Evolutionary conservation across 1,139 yeast species (phyloP), one percentile per base, ranked within the genome.

Genomic region (Yamadazyma atlantica): DNA sequence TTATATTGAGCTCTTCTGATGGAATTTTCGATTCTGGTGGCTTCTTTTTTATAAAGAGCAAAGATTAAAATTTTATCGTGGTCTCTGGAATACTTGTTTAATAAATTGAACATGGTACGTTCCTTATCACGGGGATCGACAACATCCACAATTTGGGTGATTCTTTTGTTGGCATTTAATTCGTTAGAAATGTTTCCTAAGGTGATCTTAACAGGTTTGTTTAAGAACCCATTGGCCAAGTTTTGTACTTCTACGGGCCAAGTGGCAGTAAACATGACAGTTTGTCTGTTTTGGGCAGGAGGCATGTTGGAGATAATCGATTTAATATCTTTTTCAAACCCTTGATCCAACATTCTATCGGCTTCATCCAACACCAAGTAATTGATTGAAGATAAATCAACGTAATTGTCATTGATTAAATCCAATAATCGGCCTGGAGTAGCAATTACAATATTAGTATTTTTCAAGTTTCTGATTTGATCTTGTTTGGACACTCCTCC

Each of bases 401-500:
- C 82, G 28, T 90, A 77, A 8, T 95, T 95, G 57, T 92, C 98
- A 48, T 90, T 85, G 49, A 92, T 72, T 56, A 94, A 74, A 68
- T 92, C 99, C 45, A 89, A 77, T 54, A 94, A 72, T 62, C 99
- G 81, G 49, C 99, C 99, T 11, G 98, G 98, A 4, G 98, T 94
- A 27, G 97, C 98, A 53, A 94, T 87, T 12, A 90, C 94, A 44
- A 89, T 82, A 52, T 83, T 82, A 12, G 70, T 62, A 38, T 62
- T 75, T 46, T 70, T 75, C 48, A 90, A 67, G 43, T 82, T 79
- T 42, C 64, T 69, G 54, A 90, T 78, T 66, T 92, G 99, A 44
- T 85, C 95, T 46, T 87, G 94, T 61, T 92, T 92, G 49, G 96
- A 85, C 39, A 94, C 98, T 64, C 99, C 99, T 47, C 99, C 99